phyloP scores from a whole-genome alignment of 1,284 basidiomycete species.

The Ceratobasidium sp. region DNA sequence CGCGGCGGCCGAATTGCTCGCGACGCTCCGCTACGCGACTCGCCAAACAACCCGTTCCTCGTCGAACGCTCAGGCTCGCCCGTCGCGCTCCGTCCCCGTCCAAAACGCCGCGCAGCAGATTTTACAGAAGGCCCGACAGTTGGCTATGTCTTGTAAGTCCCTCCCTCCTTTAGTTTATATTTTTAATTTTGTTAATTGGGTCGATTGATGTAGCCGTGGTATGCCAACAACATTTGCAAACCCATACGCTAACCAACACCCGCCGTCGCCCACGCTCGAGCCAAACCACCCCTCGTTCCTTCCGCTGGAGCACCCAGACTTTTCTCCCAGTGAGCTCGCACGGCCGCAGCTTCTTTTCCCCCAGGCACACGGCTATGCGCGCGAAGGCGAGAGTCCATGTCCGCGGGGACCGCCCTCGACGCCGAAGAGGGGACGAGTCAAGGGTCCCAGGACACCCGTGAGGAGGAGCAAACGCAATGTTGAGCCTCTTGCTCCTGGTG shows the following conservation, averaged over 20 bases:
- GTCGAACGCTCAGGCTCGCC: conserved; percentile 18
- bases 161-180: neutral
- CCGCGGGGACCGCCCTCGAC: conserved; percentile 12
- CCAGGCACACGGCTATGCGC: conserved; percentile 26
- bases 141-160: conserved; percentile 48
- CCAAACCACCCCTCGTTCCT: conserved; percentile 44
- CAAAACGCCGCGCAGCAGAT: conserved; percentile 21
- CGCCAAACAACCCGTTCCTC: conserved; percentile 49
- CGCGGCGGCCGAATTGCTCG: conserved; percentile 15
- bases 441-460: conserved; percentile 16
- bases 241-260: conserved; percentile 43
- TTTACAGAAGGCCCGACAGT: conserved; percentile 46
- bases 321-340: conserved; percentile 45
- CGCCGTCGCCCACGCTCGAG: conserved; percentile 29
- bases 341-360: conserved; percentile 46
- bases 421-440: conserved; percentile 13
- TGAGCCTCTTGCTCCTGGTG: neutral
- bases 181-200: neutral
- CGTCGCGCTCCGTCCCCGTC: conserved; percentile 14
- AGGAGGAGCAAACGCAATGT: conserved; percentile 21
- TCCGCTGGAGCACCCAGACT: conserved; percentile 47
- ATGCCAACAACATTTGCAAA: conserved; percentile 46
- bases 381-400: conserved; percentile 20
- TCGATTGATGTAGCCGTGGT: conserved; percentile 45
- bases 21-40: conserved; percentile 46